Percentiles rank a stretch among this genome's conserved stretches.
phyloP scores from a whole-genome alignment of 2,329 filamentous ascomycete species.

The Plenodomus biglobosus region DNA sequence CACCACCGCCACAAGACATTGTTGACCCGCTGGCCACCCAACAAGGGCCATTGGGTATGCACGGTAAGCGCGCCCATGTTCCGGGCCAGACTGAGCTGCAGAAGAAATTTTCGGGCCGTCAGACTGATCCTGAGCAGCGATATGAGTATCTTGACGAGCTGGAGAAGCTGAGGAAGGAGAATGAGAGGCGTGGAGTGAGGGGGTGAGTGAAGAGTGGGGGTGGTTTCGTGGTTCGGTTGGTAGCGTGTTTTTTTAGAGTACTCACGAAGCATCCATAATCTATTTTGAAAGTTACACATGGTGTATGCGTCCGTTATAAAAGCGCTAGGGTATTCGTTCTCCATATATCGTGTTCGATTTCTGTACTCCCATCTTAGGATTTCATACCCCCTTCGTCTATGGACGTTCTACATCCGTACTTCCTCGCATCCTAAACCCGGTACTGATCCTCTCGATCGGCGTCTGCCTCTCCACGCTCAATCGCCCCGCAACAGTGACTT shows the following conservation, averaged over 20 bases:
- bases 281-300: no score
- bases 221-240: no score
- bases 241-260: no score
- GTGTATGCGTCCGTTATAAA: no score
- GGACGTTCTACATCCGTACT: slow-evolving; percentile 34
- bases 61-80: neutral
- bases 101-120: neutral
- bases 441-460: slow-evolving; percentile 33
- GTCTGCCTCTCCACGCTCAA: slow-evolving; percentile 23
- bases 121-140: neutral
- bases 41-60: neutral
- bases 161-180: neutral
- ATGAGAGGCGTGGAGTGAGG: neutral
- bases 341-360: neutral
- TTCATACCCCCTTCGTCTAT: neutral
- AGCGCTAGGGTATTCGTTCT: neutral
- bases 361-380: no score
- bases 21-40: neutral
- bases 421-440: slow-evolving; percentile 37
- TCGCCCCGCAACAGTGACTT: slow-evolving; percentile 11
- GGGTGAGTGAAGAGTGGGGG: no score
- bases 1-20: neutral
- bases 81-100: neutral
- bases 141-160: neutral
- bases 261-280: no score